Percentiles rank a stretch among this genome's conserved stretches.
Conservation (phyloP, 2,329 filamentous ascomycete genomes). For the Colletotrichum sp. region DNA sequence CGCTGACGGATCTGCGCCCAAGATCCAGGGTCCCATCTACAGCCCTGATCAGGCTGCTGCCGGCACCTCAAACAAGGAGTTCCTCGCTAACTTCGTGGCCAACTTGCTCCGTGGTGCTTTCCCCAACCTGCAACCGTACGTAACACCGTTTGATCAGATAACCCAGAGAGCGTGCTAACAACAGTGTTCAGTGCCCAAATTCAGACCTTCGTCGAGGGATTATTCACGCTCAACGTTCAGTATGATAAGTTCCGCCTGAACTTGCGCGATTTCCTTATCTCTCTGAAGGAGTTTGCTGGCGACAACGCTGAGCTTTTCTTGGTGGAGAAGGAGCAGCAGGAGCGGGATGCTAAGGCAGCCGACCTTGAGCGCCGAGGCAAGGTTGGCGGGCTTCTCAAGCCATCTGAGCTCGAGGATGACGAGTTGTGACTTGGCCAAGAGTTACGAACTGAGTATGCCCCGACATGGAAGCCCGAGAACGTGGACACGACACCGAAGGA, state of each 20-base stretch:
- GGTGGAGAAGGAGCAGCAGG: constrained; percentile 93
- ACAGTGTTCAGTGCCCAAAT: constrained; percentile 73
- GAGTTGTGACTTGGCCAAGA: constrained; percentile 85
- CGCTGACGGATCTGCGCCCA: constrained; percentile 70
- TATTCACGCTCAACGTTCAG: constrained; percentile 88
- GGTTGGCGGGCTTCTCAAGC: constrained; percentile 94
- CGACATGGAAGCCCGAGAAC: constrained; percentile 36
- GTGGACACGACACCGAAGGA: constrained; percentile 24
- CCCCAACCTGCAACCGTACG: constrained; percentile 88
- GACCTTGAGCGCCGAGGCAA: constrained; percentile 93
- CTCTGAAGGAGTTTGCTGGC: constrained; percentile 93
- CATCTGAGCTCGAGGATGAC: constrained; percentile 92
- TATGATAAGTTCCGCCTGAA: constrained; percentile 95
- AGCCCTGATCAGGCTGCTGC: constrained; percentile 79
- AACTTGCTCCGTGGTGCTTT: constrained; percentile 88
- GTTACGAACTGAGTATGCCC: constrained; percentile 65
- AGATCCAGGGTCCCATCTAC: constrained; percentile 94
- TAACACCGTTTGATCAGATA: constrained; percentile 26
- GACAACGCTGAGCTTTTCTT: constrained; percentile 94
- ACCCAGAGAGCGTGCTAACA: constrained; percentile 35
- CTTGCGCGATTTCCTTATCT: constrained; percentile 95
- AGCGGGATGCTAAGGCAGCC: constrained; percentile 82
- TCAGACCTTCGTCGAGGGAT: constrained; percentile 83
- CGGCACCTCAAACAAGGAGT: constrained; percentile 89
- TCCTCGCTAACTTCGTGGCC: constrained; percentile 86